Evolutionary conservation across 371 early-diverging fungal genomes (phyloP).

Genomic region (Syncephalastrum monosporum): DNA sequence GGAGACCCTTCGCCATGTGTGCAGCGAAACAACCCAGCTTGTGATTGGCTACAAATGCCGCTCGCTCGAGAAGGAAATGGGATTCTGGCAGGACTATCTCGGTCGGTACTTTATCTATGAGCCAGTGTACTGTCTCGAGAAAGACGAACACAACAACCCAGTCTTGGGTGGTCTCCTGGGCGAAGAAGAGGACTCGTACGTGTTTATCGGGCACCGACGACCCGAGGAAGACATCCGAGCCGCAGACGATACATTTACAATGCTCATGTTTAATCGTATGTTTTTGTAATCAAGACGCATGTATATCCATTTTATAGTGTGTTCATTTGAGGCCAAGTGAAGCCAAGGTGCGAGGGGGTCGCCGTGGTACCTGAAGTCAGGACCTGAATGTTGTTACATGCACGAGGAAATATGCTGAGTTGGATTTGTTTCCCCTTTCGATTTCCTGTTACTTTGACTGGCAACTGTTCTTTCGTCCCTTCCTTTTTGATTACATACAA

Average conservation of each 20-base stretch:
- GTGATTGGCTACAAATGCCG: constrained; percentile 64
- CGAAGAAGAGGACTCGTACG: constrained; percentile 47
- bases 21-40: constrained; percentile 36
- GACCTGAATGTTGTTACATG: too few species aligned
- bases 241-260: constrained; percentile 59
- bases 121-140: constrained; percentile 40
- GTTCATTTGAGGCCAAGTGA: too few species aligned
- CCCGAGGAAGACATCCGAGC: constrained; percentile 34
- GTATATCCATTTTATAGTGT: neutral
- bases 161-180: constrained; percentile 38
- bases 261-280: constrained; percentile 33
- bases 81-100: constrained; percentile 64
- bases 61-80: constrained; percentile 54
- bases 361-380: too few species aligned
- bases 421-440: too few species aligned
- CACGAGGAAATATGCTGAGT: too few species aligned
- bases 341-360: too few species aligned
- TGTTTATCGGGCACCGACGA: constrained; percentile 45
- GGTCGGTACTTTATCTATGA: constrained; percentile 58
- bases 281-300: constrained; percentile 34
- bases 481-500: too few species aligned
- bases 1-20: constrained; percentile 45
- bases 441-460: too few species aligned
- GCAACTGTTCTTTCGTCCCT: too few species aligned
- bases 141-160: constrained; percentile 9